Conservation (phyloP, 352 stramenopile genomes). For the Aphanomyces astaci region DNA sequence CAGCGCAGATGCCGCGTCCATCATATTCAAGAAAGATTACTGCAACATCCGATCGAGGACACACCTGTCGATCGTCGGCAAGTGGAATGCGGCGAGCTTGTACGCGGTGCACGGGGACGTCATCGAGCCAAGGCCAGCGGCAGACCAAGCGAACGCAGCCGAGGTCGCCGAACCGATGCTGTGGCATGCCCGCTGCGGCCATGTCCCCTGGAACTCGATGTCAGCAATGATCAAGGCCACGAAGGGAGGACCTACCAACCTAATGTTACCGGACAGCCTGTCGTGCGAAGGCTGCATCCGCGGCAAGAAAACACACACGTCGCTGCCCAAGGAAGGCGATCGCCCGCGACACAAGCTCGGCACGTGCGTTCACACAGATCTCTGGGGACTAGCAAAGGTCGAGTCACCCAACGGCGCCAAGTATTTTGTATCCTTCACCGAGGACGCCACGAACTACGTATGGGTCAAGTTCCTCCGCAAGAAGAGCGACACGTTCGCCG, state of each 20-base stretch:
- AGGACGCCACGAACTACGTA: constrained; percentile 24
- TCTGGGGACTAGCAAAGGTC: constrained; percentile 19
- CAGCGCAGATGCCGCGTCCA: neutral
- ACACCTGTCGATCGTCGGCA: neutral
- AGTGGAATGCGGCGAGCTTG: neutral
- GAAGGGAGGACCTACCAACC: neutral
- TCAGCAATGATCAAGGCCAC: neutral
- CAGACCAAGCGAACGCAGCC: neutral
- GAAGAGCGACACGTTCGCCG: constrained; percentile 12
- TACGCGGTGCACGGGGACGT: neutral
- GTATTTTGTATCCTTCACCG: constrained; percentile 27
- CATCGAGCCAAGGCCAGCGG: neutral
- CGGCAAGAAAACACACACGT: constrained; percentile 18
- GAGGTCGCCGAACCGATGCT: neutral
- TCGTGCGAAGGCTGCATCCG: constrained; percentile 25
- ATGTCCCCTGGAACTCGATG: neutral
- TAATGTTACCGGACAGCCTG: no score
- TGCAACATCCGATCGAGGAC: neutral
- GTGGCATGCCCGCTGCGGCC: neutral
- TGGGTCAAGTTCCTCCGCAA: neutral
- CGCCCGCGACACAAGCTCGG: constrained; percentile 21
- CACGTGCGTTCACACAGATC: constrained; percentile 21
- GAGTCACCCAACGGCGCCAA: constrained; percentile 18
- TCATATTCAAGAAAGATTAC: neutral
- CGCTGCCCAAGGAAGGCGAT: constrained; percentile 9